phyloP scores from a whole-genome alignment of 2,329 filamentous ascomycete species.

The Aspergillus fischeri region DNA sequence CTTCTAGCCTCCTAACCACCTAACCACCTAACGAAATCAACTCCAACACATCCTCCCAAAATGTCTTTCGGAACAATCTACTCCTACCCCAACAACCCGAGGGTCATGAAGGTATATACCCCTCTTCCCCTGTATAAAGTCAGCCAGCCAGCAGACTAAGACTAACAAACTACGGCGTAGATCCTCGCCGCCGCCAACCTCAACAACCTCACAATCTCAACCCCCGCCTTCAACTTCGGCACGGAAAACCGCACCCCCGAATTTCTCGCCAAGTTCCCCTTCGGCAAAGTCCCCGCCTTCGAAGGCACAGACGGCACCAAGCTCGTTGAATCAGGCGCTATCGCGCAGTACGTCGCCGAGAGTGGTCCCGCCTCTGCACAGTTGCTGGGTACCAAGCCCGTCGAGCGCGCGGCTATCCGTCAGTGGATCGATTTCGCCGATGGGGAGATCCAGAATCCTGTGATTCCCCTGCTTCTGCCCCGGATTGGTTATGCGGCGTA shows the following conservation, averaged over 20 bases:
- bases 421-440: constrained; percentile 47
- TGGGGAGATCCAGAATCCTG: constrained; percentile 18
- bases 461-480: constrained; percentile 17
- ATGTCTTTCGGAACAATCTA: constrained; percentile 15
- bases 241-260: constrained; percentile 44
- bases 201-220: constrained; percentile 30
- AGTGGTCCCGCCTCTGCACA: constrained; percentile 43
- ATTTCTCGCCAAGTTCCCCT: constrained; percentile 49
- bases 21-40: background rate
- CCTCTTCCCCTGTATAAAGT: too few relatives aligned
- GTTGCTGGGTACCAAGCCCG: constrained; percentile 42
- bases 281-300: constrained; percentile 51
- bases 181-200: constrained; percentile 31
- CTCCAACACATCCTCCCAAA: background rate
- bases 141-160: too few relatives aligned
- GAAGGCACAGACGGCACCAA: constrained; percentile 46
- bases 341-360: constrained; percentile 46
- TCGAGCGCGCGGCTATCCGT: constrained; percentile 41
- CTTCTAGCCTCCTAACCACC: too few relatives aligned
- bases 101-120: constrained; percentile 12
- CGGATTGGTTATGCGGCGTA: constrained; percentile 17
- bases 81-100: constrained; percentile 19
- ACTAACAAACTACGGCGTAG: constrained; percentile 2
- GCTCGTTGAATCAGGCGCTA: constrained; percentile 46
- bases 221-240: constrained; percentile 39